Conservation (phyloP, 1,284 basidiomycete genomes). For the Tetrapyrgos nigripes region DNA sequence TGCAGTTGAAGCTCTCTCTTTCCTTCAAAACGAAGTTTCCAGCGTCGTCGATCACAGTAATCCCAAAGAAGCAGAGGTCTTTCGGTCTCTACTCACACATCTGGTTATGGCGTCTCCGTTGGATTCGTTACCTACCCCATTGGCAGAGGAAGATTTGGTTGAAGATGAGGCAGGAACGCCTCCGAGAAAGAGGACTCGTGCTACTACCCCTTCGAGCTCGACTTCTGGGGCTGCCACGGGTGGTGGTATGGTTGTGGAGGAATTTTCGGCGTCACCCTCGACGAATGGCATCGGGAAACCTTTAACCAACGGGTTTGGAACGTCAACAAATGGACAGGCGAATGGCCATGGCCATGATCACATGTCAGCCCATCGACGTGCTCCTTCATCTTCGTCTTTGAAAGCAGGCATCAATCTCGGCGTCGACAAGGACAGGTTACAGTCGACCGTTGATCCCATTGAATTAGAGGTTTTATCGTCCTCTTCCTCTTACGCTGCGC, state of each 20-base stretch:
- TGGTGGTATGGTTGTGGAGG: neutral
- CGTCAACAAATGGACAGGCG: neutral
- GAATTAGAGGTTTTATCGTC: neutral
- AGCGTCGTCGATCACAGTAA: slow-evolving; percentile 73
- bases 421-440: neutral
- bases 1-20: slow-evolving; percentile 70
- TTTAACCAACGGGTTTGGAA: neutral
- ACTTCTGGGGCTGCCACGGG: slow-evolving; percentile 23
- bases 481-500: too few relatives aligned
- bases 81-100: slow-evolving; percentile 72
- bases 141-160: too few relatives aligned
- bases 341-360: neutral
- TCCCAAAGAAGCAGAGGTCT: slow-evolving; percentile 62
- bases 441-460: neutral
- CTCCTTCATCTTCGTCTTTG: neutral
- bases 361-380: neutral
- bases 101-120: slow-evolving; percentile 37
- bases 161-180: slow-evolving; percentile 28
- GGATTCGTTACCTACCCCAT: slow-evolving; percentile 6
- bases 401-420: neutral
- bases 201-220: slow-evolving; percentile 36
- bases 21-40: slow-evolving; percentile 73
- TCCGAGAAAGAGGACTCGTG: slow-evolving; percentile 44
- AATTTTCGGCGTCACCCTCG: neutral
- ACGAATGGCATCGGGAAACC: neutral